Percentiles rank a stretch among this genome's conserved stretches.
Evolutionary conservation across 2,329 filamentous ascomycete genomes (phyloP).

Genomic region (Ascocoryne sarcoides): DNA sequence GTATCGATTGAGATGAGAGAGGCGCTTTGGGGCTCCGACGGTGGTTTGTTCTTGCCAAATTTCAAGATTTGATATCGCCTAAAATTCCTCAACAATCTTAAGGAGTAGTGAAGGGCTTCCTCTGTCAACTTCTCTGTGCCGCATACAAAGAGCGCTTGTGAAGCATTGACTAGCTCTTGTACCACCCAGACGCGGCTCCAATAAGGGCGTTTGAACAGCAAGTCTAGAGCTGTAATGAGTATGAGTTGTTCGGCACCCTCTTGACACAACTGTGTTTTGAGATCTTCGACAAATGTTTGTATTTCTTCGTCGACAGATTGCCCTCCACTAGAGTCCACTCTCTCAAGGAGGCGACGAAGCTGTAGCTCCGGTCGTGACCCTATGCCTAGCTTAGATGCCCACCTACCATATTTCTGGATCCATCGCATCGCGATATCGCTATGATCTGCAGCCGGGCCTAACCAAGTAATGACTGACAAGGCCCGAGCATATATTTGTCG

Average conservation of each 20-base stretch:
- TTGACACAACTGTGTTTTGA: slow-evolving; percentile 4
- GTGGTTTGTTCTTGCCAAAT: slow-evolving; percentile 1
- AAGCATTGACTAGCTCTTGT: slow-evolving; percentile 1
- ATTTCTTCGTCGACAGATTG: slow-evolving; percentile 3
- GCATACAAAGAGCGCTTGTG: slow-evolving; percentile 2
- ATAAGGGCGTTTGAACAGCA: not conserved
- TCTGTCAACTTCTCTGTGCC: not conserved
- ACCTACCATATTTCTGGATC: slow-evolving; percentile 9
- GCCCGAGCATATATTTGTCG: slow-evolving; percentile 24
- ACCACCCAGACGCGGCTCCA: not conserved
- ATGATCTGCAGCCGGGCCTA: slow-evolving; percentile 15
- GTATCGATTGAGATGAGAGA: slow-evolving; percentile 8
- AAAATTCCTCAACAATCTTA: slow-evolving; percentile 11
- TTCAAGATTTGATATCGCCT: slow-evolving; percentile 8
- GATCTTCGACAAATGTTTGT: slow-evolving; percentile 4
- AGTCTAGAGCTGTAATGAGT: not conserved
- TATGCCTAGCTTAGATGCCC: slow-evolving; percentile 4
- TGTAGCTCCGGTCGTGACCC: slow-evolving; percentile 3
- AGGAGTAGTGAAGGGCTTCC: slow-evolving; percentile 4
- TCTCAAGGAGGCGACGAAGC: slow-evolving; percentile 5
- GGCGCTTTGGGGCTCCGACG: not conserved
- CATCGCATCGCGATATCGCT: slow-evolving; percentile 8
- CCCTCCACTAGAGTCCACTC: slow-evolving; percentile 1
- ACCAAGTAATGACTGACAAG: slow-evolving; percentile 22
- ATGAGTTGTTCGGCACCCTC: not conserved